A percentile compares a stretch with the other conserved stretches of the same genome.
Evolutionary conservation across 176 grass and related monocot genomes (phyloP).

Genomic region (Poa pratensis): DNA sequence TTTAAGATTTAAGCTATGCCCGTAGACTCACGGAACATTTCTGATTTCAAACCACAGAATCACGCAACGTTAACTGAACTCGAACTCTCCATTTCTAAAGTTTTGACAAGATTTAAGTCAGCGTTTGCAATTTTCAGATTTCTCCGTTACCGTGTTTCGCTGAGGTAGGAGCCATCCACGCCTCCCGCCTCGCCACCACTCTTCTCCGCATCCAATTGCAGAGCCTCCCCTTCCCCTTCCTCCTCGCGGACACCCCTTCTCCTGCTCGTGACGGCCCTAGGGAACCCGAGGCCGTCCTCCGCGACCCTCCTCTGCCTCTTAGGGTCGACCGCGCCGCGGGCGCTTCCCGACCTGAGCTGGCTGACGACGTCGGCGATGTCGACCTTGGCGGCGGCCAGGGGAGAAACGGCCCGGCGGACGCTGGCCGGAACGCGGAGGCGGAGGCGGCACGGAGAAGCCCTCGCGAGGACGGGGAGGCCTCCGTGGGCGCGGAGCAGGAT

Average conservation of each 20-base stretch:
- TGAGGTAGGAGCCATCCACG: constrained; percentile 78
- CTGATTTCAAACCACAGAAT: constrained; percentile 1
- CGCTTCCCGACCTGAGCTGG: constrained; percentile 38
- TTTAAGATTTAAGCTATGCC: neutral
- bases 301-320: constrained; percentile 43
- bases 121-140: neutral
- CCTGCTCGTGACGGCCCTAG: constrained; percentile 38
- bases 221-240: constrained; percentile 31
- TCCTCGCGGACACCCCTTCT: constrained; percentile 27
- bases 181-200: constrained; percentile 27
- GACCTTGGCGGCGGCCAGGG: constrained; percentile 49
- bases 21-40: neutral
- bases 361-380: constrained; percentile 44
- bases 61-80: neutral
- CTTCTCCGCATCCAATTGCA: constrained; percentile 21
- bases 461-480: constrained; percentile 41
- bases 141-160: constrained; percentile 70
- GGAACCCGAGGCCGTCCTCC: constrained; percentile 40
- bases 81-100: neutral
- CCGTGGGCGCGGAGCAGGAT: constrained; percentile 49
- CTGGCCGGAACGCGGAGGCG: constrained; percentile 37
- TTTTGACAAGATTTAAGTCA: neutral
- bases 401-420: constrained; percentile 12
- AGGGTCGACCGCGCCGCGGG: constrained; percentile 5
- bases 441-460: constrained; percentile 63